Conservation (phyloP, 495 filamentous ascomycete species). For the Neurospora sp. region DNA sequence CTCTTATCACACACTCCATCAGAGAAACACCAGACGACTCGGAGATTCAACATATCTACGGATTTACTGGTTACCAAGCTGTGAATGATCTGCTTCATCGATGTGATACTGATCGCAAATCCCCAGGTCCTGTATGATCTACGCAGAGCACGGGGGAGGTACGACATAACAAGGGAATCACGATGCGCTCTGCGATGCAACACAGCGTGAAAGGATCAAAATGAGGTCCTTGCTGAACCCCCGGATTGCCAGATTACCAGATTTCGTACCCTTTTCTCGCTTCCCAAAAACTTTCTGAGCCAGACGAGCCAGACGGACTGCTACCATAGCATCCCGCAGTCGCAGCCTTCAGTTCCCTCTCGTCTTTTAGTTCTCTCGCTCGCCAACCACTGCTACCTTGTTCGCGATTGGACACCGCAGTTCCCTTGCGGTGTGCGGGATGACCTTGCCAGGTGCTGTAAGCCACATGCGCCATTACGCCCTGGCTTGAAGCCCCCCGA, state of each 20-base stretch:
- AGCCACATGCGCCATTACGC: neutral
- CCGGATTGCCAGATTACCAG: neutral
- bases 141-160: neutral
- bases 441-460: neutral
- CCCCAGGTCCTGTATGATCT: neutral
- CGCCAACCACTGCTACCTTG: neutral
- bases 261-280: neutral
- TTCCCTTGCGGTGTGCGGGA: neutral
- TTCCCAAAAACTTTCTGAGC: neutral
- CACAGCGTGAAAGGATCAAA: neutral
- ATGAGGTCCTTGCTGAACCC: neutral
- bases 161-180: neutral
- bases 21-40: neutral
- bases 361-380: neutral
- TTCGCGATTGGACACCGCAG: neutral
- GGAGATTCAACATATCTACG: neutral
- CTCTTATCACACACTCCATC: neutral
- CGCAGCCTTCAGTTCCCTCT: neutral
- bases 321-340: neutral
- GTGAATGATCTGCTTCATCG: neutral
- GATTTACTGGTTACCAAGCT: neutral
- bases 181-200: neutral
- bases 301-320: neutral
- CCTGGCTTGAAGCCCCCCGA: neutral
- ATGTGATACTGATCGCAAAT: neutral